Evolutionary conservation across 768 basidiomycete genomes (phyloP), one percentile per base, ranked within the genome.

Genomic region (Kwoniella shandongensis): DNA sequence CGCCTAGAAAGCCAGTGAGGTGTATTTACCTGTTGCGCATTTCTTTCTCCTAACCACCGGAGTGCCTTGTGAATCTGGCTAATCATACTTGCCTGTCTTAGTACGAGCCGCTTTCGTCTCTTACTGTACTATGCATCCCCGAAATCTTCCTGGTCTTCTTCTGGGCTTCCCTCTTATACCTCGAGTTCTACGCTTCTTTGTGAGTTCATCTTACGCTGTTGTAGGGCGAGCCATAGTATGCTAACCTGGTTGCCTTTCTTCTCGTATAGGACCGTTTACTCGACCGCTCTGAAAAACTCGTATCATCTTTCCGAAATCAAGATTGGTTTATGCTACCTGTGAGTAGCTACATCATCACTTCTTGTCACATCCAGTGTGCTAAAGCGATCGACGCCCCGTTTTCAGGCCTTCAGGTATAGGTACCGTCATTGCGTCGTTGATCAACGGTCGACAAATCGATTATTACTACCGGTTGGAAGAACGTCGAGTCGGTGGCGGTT

Each of bases 271-370:
- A 72, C 73, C 1, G 61, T 73, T 2, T 76, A 66, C 55, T 74
- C 87, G 1, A 81, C 85, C 0, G 78, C 86, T 0, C 85, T 89
- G 69, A 77, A 80, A 47, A 60, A 75, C 1, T 77, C 80, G 0
- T 90, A 91, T 61, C 81, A 76, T 59, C 78, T 89, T 18, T 81
- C 74, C 54, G 82, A 88, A 59, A 84, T 84, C 3, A 80, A 83
- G 22, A 80, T 88, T 29, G 90, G 90, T 2, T 76, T 92, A 4
- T 90, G 87, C 72, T 92, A 86, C 78, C 77, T 91, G 51, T 74
- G 54, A 54, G 71, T 69, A 8, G 7, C n/a, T 29, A 26, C 44
- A 12, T 26, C 25, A 26, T 4, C 22, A 12, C 13, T 26, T 27
- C 20, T 42, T n/a, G 10, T 15, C 2, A 23, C 18, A 25, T 5